Evolutionary conservation across 768 basidiomycete species (phyloP).

Genomic region (Cystoderma amianthinum): DNA sequence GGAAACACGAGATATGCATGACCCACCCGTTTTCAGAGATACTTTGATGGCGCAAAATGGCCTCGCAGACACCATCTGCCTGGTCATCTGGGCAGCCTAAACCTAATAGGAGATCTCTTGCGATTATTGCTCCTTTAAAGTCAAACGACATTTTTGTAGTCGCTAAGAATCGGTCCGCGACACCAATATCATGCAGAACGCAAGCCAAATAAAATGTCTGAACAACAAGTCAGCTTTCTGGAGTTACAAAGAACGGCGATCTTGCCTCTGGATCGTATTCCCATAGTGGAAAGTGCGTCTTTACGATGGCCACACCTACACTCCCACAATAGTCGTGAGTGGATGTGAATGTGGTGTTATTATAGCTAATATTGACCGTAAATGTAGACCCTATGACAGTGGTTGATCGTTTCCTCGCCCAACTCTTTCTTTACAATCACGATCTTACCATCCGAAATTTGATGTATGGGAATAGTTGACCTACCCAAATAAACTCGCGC

Average conservation of each 20-base stretch:
- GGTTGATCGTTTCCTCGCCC: constrained; percentile 37
- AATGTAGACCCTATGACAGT: constrained; percentile 41
- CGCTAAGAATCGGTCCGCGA: constrained; percentile 35
- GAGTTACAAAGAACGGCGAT: neutral
- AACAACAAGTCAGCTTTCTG: neutral
- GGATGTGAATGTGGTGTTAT: neutral
- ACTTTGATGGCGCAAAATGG: constrained; percentile 41
- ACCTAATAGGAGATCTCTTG: constrained; percentile 37
- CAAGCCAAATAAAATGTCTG: constrained; percentile 47
- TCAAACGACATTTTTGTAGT: constrained; percentile 53
- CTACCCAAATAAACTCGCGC: constrained; percentile 27
- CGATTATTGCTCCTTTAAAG: constrained; percentile 47
- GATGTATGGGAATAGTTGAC: neutral
- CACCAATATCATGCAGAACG: constrained; percentile 47
- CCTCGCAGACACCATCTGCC: constrained; percentile 45
- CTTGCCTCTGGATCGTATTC: constrained; percentile 26
- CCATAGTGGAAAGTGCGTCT: constrained; percentile 42
- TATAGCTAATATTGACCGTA: constrained; percentile 27
- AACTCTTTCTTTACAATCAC: constrained; percentile 27
- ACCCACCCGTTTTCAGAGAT: constrained; percentile 37
- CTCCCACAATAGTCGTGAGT: neutral
- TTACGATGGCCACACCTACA: constrained; percentile 37
- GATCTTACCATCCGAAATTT: neutral
- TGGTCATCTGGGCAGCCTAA: constrained; percentile 38
- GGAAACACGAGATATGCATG: neutral